Evolutionary conservation across 148 eudicot species (phyloP).

Genomic region (Silene latifolia): DNA sequence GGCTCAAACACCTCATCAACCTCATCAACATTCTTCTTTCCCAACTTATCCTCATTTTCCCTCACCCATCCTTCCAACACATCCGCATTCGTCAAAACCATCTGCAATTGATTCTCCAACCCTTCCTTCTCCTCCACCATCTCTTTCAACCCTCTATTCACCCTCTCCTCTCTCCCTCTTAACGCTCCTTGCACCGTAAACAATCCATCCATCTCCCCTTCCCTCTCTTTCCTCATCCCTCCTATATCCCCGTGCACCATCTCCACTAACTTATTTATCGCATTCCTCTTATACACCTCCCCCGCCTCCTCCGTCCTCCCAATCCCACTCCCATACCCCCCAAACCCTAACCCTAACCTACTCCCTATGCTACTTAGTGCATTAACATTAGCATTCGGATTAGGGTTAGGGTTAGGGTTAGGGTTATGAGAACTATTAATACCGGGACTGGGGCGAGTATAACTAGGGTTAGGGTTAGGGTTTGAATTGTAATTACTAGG

Average conservation of each 20-base stretch:
- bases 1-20: conserved; percentile 74
- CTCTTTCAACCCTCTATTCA: conserved; percentile 59
- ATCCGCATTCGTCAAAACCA: conserved; percentile 76
- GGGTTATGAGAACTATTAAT: background rate
- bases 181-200: conserved; percentile 58
- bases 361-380: no score
- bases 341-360: conserved; percentile 17
- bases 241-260: conserved; percentile 56
- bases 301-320: conserved; percentile 58
- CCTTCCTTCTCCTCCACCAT: conserved; percentile 83
- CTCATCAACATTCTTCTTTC: conserved; percentile 26
- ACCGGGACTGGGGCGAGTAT: conserved; percentile 4
- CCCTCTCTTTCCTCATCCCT: conserved; percentile 67
- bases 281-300: conserved; percentile 75
- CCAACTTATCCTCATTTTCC: conserved; percentile 65
- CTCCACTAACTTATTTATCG: conserved; percentile 67
- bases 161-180: conserved; percentile 53
- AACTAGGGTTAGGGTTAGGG: no score
- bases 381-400: no score
- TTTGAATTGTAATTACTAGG: conserved; percentile 1
- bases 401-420: background rate
- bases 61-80: conserved; percentile 80
- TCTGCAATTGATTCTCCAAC: conserved; percentile 77
- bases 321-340: conserved; percentile 25
- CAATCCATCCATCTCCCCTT: conserved; percentile 77